Evolutionary conservation across 805 yeast genomes (phyloP), one percentile per base, ranked within the genome.

Genomic region (Kuraishia cidri): DNA sequence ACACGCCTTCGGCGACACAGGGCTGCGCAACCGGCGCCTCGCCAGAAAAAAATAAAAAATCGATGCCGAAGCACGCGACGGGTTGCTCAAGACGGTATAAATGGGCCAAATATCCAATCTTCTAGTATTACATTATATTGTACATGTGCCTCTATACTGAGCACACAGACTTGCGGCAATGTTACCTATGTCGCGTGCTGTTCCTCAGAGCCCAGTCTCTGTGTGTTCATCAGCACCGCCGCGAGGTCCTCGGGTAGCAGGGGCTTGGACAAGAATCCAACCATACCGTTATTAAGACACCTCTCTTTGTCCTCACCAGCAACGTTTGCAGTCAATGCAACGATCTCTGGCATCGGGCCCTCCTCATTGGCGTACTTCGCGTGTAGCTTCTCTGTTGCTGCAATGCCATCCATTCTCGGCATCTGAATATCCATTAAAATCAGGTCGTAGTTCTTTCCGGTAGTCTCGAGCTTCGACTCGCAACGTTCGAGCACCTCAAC

Each of bases 371-470:
- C 23, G 33, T 64, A 66, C 17, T 45, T 33, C 29, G 50, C 47
- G 27, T 43, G 45, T 24, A 68, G 44, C 34, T 65, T 70, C 7
- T 47, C 48, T 0, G 72, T 60, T 2, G 74, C 64, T 4, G 64
- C 60, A n/a, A 72, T 59, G 1, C 82, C 82, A 46, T 75, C 82
- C 92, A 85, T 86, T 11, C 83, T 84, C 6, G 95, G 95, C 95
- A 85, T 85, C 54, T 85, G 95, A 29, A 85, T 94, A 44, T 75
- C 81, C 68, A 75, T 66, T 25, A 75, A 53, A 13, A 75, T 64
- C 24, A 69, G 59, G 40, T 72, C 74, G 45, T 73, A 75, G 33
- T 46, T 50, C 11, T 50, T 43, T 10, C 58, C 56, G 4, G 48
- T 47, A 1, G 45, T 45, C 13, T 46, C 37, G 4, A 54, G 37